Conservation (phyloP, 306 rosid genomes). For the Erythrophleum fordii region DNA sequence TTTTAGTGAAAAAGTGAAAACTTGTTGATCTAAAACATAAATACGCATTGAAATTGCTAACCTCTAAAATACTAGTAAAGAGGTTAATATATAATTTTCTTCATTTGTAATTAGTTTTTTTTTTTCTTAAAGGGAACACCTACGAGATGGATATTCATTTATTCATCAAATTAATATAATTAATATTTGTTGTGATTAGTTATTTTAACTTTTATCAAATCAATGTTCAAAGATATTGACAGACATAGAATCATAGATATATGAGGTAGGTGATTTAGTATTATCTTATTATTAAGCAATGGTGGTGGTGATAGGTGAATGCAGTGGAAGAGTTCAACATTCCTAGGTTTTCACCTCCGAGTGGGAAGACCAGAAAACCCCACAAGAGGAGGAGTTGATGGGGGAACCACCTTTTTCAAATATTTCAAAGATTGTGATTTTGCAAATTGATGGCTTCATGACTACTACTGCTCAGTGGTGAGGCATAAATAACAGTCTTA, state of each 20-base stretch:
- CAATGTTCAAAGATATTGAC: background rate
- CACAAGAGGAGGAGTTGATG: slow-evolving; percentile 36
- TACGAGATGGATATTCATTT: background rate
- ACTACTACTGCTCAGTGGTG: too few relatives aligned
- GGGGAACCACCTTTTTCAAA: slow-evolving; percentile 44
- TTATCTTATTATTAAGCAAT: background rate
- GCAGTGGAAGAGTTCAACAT: slow-evolving; percentile 39
- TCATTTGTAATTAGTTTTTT: slow-evolving; percentile 6
- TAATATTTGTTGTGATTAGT: background rate
- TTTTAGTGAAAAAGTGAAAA: background rate
- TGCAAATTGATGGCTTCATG: slow-evolving; percentile 25
- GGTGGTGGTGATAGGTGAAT: slow-evolving; percentile 9
- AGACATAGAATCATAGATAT: background rate
- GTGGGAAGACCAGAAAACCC: slow-evolving; percentile 38
- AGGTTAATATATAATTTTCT: too few relatives aligned
- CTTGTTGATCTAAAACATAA: background rate
- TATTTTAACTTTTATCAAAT: background rate
- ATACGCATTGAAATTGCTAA: background rate
- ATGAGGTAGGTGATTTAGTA: background rate
- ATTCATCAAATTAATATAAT: background rate
- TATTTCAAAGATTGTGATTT: slow-evolving; percentile 48
- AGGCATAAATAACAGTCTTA: too few relatives aligned
- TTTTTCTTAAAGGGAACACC: slow-evolving; percentile 31
- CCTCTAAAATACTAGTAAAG: too few relatives aligned
- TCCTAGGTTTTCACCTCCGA: slow-evolving; percentile 40